Evolutionary conservation across 306 rosid species (phyloP).

Genomic region (Gleditsia sinensis): DNA sequence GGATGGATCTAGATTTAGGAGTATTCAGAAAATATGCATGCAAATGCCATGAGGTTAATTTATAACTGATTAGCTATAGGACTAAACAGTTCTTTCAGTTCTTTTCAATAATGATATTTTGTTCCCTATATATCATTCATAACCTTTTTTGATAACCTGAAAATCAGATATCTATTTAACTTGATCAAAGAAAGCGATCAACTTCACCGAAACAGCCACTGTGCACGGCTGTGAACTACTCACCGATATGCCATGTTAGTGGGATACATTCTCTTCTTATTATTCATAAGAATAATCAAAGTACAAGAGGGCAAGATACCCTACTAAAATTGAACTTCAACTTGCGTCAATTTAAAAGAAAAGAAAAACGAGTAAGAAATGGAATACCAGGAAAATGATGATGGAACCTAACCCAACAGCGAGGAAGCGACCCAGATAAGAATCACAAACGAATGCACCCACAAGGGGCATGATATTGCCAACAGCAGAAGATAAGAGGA

Average conservation of each 20-base stretch:
- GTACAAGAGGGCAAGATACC: neutral
- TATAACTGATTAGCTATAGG: neutral
- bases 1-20: no score
- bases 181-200: neutral
- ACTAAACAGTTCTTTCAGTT: neutral
- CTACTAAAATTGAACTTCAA: neutral
- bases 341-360: neutral
- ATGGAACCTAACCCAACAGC: constrained; percentile 58
- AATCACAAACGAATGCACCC: constrained; percentile 72
- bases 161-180: no score
- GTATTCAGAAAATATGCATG: neutral
- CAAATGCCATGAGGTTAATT: neutral
- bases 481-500: constrained; percentile 54
- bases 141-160: no score
- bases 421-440: constrained; percentile 68
- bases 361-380: neutral
- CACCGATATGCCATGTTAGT: neutral
- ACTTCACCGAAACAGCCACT: no score
- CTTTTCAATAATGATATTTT: neutral
- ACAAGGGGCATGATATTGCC: constrained; percentile 59
- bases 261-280: neutral
- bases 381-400: constrained; percentile 48
- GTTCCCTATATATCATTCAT: no score
- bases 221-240: neutral
- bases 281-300: neutral